Evolutionary conservation across 1,284 basidiomycete species (phyloP).

Genomic region (Mrakiaceae sp.): DNA sequence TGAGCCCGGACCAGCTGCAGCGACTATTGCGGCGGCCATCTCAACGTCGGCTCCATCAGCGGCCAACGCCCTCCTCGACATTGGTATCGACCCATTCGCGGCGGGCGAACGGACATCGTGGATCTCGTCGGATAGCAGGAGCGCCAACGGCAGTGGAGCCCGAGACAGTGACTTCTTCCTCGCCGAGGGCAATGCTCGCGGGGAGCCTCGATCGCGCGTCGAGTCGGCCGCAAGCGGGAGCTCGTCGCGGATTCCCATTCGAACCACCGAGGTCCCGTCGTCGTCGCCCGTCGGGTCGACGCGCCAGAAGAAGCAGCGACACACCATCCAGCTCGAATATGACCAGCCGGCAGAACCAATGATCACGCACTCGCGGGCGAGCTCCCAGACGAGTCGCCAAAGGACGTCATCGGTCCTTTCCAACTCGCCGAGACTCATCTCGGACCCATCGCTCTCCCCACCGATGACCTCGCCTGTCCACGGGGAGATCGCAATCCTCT

Average conservation of each 20-base stretch:
- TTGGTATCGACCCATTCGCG: neutral
- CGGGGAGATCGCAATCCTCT: conserved; percentile 8
- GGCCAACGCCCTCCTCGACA: neutral
- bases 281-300: conserved; percentile 4
- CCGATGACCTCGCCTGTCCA: conserved; percentile 6
- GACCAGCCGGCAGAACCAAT: conserved; percentile 29
- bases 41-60: neutral
- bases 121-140: conserved; percentile 2
- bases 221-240: conserved; percentile 2
- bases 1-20: neutral
- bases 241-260: neutral
- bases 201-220: conserved; percentile 15
- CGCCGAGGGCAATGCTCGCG: conserved; percentile 15
- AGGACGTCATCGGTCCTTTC: conserved; percentile 3
- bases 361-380: neutral
- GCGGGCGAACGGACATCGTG: neutral
- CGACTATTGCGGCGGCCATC: neutral
- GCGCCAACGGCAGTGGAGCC: too few relatives aligned
- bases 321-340: conserved; percentile 89
- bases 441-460: conserved; percentile 6
- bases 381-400: neutral
- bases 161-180: conserved; percentile 8
- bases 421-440: conserved; percentile 7
- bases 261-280: neutral
- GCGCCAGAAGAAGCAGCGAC: conserved; percentile 42